Conservation (phyloP, 1,284 basidiomycete species). For the Cutaneotrichosporon dermatis region DNA sequence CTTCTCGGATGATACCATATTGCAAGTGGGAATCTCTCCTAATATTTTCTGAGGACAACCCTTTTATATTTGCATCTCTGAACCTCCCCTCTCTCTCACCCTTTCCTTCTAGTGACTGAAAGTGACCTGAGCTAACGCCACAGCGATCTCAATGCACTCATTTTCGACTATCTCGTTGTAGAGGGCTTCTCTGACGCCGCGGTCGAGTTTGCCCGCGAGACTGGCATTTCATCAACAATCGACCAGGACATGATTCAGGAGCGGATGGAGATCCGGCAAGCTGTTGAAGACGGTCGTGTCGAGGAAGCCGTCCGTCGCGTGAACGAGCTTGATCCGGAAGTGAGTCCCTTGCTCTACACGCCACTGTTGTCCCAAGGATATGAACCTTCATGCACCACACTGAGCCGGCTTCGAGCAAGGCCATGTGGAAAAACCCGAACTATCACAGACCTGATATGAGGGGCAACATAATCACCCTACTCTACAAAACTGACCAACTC, state of each 20-base stretch:
- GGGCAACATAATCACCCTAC: constrained; percentile 25
- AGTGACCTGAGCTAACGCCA: constrained; percentile 1
- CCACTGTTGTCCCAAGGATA: constrained; percentile 57
- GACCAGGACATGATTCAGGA: constrained; percentile 90
- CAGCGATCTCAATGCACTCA: constrained; percentile 89
- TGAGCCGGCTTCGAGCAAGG: constrained; percentile 58
- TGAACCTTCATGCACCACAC: constrained; percentile 99
- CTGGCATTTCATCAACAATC: constrained; percentile 61
- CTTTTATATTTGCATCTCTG: constrained; percentile 51
- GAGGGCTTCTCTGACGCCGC: constrained; percentile 96
- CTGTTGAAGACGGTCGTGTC: constrained; percentile 88
- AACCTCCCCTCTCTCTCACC: constrained; percentile 20
- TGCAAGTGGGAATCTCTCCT: constrained; percentile 62
- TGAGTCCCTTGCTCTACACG: constrained; percentile 53
- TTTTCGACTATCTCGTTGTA: constrained; percentile 97
- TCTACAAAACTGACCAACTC: constrained; percentile 10
- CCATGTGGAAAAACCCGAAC: constrained; percentile 48
- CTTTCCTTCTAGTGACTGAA: not conserved
- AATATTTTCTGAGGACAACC: constrained; percentile 51
- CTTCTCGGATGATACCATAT: constrained; percentile 51
- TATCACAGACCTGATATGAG: constrained; percentile 52
- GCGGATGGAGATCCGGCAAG: constrained; percentile 88
- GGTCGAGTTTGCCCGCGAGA: constrained; percentile 86
- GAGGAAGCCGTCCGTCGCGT: constrained; percentile 89
- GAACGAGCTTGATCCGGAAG: constrained; percentile 95